These are phyloP conservation scores for Nasturtium officinale DNA, from an alignment of 345 rosid species.

Conservation along the genomic window DNA sequence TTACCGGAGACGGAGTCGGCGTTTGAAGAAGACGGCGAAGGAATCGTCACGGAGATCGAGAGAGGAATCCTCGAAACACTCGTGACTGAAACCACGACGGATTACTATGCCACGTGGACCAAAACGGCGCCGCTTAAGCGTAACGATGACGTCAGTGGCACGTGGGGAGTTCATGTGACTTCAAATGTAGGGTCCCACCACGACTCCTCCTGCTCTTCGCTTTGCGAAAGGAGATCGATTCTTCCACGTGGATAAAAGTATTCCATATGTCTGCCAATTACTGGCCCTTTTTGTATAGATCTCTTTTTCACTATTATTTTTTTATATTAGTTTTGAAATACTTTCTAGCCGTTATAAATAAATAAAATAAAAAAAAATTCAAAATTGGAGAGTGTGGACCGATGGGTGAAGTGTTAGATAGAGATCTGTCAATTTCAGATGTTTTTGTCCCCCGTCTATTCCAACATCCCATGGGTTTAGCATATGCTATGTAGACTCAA, in stretches of 20 bases:
- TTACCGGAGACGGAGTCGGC: conserved; percentile 36
- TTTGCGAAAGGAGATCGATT: conserved; percentile 29
- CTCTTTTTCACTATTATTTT: not conserved
- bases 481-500: conserved; percentile 30
- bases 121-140: conserved; percentile 40
- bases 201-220: conserved; percentile 34
- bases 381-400: conserved; percentile 30
- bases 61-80: conserved; percentile 55
- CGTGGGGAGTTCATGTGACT: conserved; percentile 77
- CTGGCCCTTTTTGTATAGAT: conserved; percentile 32
- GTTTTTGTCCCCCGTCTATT: conserved; percentile 43
- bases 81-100: conserved; percentile 55
- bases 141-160: conserved; percentile 47
- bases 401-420: conserved; percentile 5
- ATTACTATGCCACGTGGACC: conserved; percentile 17
- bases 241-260: conserved; percentile 43
- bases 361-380: not conserved
- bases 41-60: conserved; percentile 60
- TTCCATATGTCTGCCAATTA: conserved; percentile 16
- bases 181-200: conserved; percentile 43
- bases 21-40: conserved; percentile 57
- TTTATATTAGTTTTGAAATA: conserved; percentile 19
- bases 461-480: conserved; percentile 42
- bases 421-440: conserved; percentile 36
- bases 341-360: conserved; percentile 33